A percentile compares a stretch with the other conserved stretches of the same genome.
Evolutionary conservation across 371 early-diverging fungal genomes (phyloP).

Genomic region (Actinomucor elegans): DNA sequence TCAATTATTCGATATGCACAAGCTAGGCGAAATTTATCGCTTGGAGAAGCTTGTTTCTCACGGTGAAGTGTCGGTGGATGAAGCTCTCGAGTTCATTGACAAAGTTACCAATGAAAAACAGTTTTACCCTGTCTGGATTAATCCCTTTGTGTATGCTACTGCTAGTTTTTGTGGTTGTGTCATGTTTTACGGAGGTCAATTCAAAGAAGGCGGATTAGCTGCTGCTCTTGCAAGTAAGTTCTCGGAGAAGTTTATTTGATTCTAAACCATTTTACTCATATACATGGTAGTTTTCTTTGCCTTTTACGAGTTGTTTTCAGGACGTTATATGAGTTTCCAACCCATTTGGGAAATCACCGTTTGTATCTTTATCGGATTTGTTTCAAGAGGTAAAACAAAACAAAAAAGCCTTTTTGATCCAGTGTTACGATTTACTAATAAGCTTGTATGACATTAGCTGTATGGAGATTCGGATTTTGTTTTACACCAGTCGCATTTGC

Average conservation of each 20-base stretch:
- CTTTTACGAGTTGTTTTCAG: slow-evolving; percentile 41
- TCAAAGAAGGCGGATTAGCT: slow-evolving; percentile 40
- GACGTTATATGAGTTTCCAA: slow-evolving; percentile 39
- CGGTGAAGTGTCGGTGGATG: slow-evolving; percentile 55
- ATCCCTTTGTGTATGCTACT: slow-evolving; percentile 48
- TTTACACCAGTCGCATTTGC: slow-evolving; percentile 53
- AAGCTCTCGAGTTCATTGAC: slow-evolving; percentile 53
- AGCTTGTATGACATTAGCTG: too few relatives aligned
- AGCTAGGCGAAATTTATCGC: slow-evolving; percentile 60
- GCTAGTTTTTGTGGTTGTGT: slow-evolving; percentile 54
- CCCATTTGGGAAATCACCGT: slow-evolving; percentile 72
- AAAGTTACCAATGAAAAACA: slow-evolving; percentile 37
- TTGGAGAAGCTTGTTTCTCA: slow-evolving; percentile 48
- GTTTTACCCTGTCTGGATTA: slow-evolving; percentile 54
- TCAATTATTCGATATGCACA: slow-evolving; percentile 71
- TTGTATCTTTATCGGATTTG: slow-evolving; percentile 67
- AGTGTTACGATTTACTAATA: too few relatives aligned
- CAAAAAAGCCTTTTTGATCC: too few relatives aligned
- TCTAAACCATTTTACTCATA: slow-evolving; percentile 1
- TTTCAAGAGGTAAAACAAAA: slow-evolving; percentile 47
- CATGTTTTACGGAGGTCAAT: slow-evolving; percentile 46
- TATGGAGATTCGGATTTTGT: slow-evolving; percentile 36
- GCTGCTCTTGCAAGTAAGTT: slow-evolving; percentile 46
- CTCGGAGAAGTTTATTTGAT: too few relatives aligned
- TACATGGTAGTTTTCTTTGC: slow-evolving; percentile 33